Conservation (phyloP, 768 basidiomycete species). For the Strobilomyces confusus region DNA sequence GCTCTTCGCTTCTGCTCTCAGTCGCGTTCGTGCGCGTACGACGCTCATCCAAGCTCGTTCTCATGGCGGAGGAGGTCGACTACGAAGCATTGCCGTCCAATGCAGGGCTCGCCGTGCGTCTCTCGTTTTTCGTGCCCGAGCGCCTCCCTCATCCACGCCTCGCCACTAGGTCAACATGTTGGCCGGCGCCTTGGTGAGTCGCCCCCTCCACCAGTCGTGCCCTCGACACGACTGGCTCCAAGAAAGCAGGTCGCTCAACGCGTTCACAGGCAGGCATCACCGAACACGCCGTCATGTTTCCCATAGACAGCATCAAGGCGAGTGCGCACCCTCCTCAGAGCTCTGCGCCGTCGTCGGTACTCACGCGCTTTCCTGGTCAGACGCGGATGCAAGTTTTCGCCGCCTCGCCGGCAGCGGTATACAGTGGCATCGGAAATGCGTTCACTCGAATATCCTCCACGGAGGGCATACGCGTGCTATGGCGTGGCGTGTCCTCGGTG, state of each 20-base stretch:
- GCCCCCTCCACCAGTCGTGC: slow-evolving; percentile 1
- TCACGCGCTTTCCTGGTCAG: slow-evolving; percentile 38
- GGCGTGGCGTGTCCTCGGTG: slow-evolving; percentile 95
- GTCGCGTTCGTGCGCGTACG: slow-evolving; percentile 4
- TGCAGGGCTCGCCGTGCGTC: slow-evolving; percentile 66
- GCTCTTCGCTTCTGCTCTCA: neutral
- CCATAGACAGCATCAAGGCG: slow-evolving; percentile 97
- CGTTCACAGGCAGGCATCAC: slow-evolving; percentile 86
- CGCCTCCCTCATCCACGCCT: slow-evolving; percentile 12
- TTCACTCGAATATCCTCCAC: slow-evolving; percentile 91
- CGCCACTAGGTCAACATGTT: slow-evolving; percentile 83
- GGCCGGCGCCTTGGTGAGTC: slow-evolving; percentile 88
- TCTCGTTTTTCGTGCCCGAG: slow-evolving; percentile 6
- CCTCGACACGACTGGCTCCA: neutral
- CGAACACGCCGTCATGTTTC: slow-evolving; percentile 99
- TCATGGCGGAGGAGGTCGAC: slow-evolving; percentile 47
- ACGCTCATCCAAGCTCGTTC: slow-evolving; percentile 10
- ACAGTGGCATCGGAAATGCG: slow-evolving; percentile 87
- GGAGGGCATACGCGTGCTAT: slow-evolving; percentile 86
- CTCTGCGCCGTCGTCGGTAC: neutral
- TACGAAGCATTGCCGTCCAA: slow-evolving; percentile 71
- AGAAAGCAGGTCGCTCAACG: slow-evolving; percentile 12
- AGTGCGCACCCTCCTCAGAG: slow-evolving; percentile 25
- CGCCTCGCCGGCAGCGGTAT: slow-evolving; percentile 78
- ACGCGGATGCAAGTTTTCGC: slow-evolving; percentile 99